Evolutionary conservation across 371 early-diverging fungal genomes (phyloP).

Genomic region (Mucor lusitanicus): DNA sequence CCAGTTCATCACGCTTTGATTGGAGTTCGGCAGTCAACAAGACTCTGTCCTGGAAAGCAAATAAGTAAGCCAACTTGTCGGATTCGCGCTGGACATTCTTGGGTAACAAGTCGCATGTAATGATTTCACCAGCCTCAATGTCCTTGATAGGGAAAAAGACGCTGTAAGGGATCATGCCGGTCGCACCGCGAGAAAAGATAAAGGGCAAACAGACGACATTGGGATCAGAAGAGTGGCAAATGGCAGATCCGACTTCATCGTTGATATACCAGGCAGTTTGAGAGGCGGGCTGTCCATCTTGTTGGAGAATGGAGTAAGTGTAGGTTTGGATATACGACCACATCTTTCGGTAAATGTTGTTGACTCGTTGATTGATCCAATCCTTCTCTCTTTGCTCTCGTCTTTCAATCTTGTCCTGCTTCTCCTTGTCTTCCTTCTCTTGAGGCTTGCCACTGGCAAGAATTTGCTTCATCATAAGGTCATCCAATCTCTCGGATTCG

Average conservation of each 20-base stretch:
- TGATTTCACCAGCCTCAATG: conserved; percentile 48
- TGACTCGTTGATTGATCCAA: conserved; percentile 26
- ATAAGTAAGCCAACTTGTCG: conserved; percentile 51
- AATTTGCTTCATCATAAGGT: conserved; percentile 45
- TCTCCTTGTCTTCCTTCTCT: conserved; percentile 48
- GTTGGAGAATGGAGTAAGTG: conserved; percentile 56
- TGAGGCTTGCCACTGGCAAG: conserved; percentile 46
- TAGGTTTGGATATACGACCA: conserved; percentile 63
- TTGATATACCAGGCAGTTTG: conserved; percentile 64
- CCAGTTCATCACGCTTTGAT: conserved; percentile 26
- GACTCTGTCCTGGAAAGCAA: conserved; percentile 45
- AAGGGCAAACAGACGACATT: conserved; percentile 59
- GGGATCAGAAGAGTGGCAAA: conserved; percentile 57
- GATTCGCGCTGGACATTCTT: conserved; percentile 40
- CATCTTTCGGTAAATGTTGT: conserved; percentile 45
- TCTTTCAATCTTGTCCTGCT: conserved; percentile 34
- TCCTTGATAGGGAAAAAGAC: conserved; percentile 61
- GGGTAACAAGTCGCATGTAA: conserved; percentile 57
- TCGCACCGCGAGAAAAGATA: conserved; percentile 59
- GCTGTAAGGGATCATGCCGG: conserved; percentile 59
- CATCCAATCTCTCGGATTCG: conserved; percentile 43
- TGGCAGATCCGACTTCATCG: conserved; percentile 62
- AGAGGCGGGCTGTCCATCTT: conserved; percentile 52
- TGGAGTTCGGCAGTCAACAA: conserved; percentile 24
- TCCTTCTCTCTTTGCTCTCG: conserved; percentile 28